Evolutionary conservation across 2,329 filamentous ascomycete genomes (phyloP), one percentile per base, ranked within the genome.

Genomic region (Hypoxylon sp.): DNA sequence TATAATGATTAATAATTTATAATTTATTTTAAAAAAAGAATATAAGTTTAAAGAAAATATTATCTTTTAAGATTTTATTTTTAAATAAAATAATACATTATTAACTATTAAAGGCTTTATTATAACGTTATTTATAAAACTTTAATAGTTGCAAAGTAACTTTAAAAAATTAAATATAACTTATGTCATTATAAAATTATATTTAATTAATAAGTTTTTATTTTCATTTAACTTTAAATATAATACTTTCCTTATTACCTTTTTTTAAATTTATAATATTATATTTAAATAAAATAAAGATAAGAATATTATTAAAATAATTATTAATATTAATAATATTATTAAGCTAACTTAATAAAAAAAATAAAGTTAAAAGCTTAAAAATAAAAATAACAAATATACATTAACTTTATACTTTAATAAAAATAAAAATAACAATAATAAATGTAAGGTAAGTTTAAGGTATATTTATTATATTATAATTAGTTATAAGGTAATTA

Each of bases 221-320:
- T 30, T 49, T 30, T 49, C n/a, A 17, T 49, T 49, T 28, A 49
- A 17, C 17, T 30, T 30, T 49, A 32, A 49, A n/a, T 49, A 49
- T 49, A 49, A 49, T n/a, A 49, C 17, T 30, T 49, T 49, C 30
- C 30, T 49, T 11, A 49, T 30, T 14, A 6, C 17, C 2, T 49
- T 49, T 49, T 49, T 49, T 49, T 28, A 49, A 49, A 49, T 2
- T 49, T 49, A 49, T 49, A 49, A 49, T 30, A 49, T 49, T 49
- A 49, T 49, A n/a, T 17, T 17, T 17, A 17, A 49, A 49, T 11
- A 14, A 30, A 49, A n/a, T 49, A 49, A 49, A 49, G 17, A 5
- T 4, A 32, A 9, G 3, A 32, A 28, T 6, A 49, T 32, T 25
- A 25, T 5, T 25, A 25, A 25, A 5, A 5, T 25, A 25, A 25